Evolutionary conservation across 805 yeast genomes (phyloP).

Genomic region (Starmerella gropengiesseri): DNA sequence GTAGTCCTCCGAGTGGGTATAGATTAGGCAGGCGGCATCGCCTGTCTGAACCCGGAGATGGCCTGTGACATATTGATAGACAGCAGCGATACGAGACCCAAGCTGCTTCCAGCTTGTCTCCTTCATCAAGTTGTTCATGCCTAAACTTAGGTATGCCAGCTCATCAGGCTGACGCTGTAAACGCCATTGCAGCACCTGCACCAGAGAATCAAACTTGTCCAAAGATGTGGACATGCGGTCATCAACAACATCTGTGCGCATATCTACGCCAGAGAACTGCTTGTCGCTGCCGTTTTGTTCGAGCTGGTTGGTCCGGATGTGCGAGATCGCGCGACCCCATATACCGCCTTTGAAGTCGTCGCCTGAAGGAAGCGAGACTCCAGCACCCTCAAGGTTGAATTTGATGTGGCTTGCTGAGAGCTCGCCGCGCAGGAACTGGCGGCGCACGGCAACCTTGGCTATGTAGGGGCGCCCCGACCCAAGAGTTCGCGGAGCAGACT

Average conservation of each 20-base stretch:
- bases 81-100: slow-evolving; percentile 64
- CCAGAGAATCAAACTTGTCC: slow-evolving; percentile 57
- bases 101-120: slow-evolving; percentile 65
- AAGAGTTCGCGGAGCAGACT: slow-evolving; percentile 70
- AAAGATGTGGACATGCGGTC: slow-evolving; percentile 65
- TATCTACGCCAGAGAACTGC: slow-evolving; percentile 75
- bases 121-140: slow-evolving; percentile 39
- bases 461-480: slow-evolving; percentile 82
- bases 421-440: slow-evolving; percentile 66
- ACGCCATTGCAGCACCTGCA: slow-evolving; percentile 71
- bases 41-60: slow-evolving; percentile 58
- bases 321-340: slow-evolving; percentile 70
- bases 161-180: slow-evolving; percentile 66
- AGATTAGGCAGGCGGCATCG: slow-evolving; percentile 66
- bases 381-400: slow-evolving; percentile 54
- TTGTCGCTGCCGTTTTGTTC: slow-evolving; percentile 42
- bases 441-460: slow-evolving; percentile 78
- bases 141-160: slow-evolving; percentile 48
- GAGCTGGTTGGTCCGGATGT: slow-evolving; percentile 49
- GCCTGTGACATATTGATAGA: slow-evolving; percentile 56
- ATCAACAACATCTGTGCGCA: slow-evolving; percentile 64
- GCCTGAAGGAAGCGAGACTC: slow-evolving; percentile 55
- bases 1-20: slow-evolving; percentile 78
- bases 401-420: slow-evolving; percentile 71
- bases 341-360: slow-evolving; percentile 71